Evolutionary conservation across 139 green algal species (phyloP), one percentile per base, ranked within the genome.

Genomic region (Spirogloea muscicola): DNA sequence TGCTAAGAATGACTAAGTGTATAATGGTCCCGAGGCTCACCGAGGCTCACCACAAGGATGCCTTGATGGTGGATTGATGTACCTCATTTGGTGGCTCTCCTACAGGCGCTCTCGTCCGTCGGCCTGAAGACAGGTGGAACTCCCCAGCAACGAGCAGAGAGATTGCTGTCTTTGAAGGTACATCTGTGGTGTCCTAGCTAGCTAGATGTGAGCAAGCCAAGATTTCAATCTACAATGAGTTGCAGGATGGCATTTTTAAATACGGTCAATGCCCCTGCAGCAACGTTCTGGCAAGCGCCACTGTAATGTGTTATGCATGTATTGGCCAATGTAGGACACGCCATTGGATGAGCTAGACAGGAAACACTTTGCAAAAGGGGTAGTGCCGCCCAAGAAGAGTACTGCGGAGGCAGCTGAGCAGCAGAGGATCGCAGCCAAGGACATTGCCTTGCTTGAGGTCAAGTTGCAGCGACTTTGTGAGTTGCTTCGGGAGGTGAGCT

Each of bases 111-210:
- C 34, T 31, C 63, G 0, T 74, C 83, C 27, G 61, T 96, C 68
- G 91, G 92, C 10, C 86, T 99, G 16, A 99, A 99, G 81, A 88
- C 79, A 57, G 94, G 94, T 5, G 94, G 94, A 46, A 97, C 94
- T 3, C 75, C 83, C 21, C 61, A 77, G 51, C 89, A 99, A 83
- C 82, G 94, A 1, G 91, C 91, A 2, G 86, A 93, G 74, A 82
- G 94, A 39, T 84, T 99, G 68, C 91, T 89, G n/a, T 52, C 44
- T 25, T 16, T 52, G 44, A n/a, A n/a, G n/a, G n/a, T n/a, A n/a
- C n/a, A n/a, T n/a, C n/a, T n/a, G n/a, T n/a, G n/a, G n/a, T n/a
- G n/a, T n/a, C n/a, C n/a, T n/a, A n/a, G n/a, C n/a, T n/a, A n/a
- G n/a, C n/a, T n/a, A n/a, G n/a, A n/a, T n/a, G n/a, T n/a, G n/a